phyloP scores from a whole-genome alignment of 306 rosid genomes.

The Lagenaria siceraria region DNA sequence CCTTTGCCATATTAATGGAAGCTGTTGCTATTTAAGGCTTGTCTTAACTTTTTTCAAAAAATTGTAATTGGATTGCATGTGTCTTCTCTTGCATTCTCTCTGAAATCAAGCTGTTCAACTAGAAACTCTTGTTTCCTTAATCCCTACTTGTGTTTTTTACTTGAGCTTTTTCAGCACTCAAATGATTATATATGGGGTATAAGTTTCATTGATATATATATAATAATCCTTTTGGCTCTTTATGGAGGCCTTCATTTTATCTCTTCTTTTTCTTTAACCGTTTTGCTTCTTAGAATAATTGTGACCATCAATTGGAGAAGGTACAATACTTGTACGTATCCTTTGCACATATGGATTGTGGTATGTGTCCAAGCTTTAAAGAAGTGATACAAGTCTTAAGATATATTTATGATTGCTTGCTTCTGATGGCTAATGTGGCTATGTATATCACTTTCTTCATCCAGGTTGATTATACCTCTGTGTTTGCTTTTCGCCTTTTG shows the following conservation, averaged over 20 bases:
- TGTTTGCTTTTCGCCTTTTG: conserved; percentile 82
- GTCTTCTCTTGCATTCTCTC: not conserved
- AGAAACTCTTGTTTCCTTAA: not conserved
- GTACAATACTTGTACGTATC: conserved; percentile 64
- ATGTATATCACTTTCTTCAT: not conserved
- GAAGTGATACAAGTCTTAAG: not conserved
- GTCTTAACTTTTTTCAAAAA: not conserved
- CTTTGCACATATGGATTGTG: conserved; percentile 96
- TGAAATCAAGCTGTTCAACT: not conserved
- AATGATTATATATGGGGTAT: not conserved
- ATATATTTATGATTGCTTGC: not conserved
- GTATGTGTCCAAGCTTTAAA: conserved; percentile 24
- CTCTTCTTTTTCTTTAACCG: conserved; percentile 11
- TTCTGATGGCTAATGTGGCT: not conserved
- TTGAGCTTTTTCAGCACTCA: not conserved
- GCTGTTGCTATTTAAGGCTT: not conserved
- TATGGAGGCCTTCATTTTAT: not conserved
- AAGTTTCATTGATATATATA: not conserved
- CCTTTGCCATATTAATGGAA: not conserved
- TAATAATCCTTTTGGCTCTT: not conserved
- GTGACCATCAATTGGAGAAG: conserved; percentile 86
- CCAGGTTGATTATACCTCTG: conserved; percentile 87
- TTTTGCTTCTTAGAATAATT: conserved; percentile 41
- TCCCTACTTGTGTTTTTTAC: not conserved
- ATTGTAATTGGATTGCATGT: not conserved